Evolutionary conservation across 257 asterid genomes (phyloP), one percentile per base, ranked within the genome.

Genomic region (Primulina huaijiensis): DNA sequence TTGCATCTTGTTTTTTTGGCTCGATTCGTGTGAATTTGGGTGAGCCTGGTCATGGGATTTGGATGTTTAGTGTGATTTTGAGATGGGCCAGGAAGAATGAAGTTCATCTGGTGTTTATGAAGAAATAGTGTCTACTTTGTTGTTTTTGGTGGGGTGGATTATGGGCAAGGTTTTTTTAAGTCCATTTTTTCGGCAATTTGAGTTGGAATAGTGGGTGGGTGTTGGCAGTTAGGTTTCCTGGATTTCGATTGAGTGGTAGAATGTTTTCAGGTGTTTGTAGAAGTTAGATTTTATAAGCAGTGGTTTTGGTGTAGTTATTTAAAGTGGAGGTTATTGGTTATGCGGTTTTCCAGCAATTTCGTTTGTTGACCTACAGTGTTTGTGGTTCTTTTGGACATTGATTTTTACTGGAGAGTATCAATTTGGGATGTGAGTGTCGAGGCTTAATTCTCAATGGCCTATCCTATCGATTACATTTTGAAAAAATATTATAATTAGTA

Each of bases 21-120:
- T 70, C 60, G 57, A 60, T 23, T 72, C 61, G 2, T 29, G 38
- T 43, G 71, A 63, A 38, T 21, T 80, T 60, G 61, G 31, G 21
- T 63, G 23, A 53, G 46, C 17, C 61, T 60, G 46, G 29, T 37
- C 4, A 65, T 53, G 7, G 37, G 31, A 0, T 38, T 52, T 59
- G 2, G 60, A 63, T 65, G 23, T 19, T 68, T 58, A 64, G 65
- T 77, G 68, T 46, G 60, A 34, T 59, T 76, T 79, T 35, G 63
- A 63, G 66, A 64, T 33, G 52, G 25, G 33, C 23, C 50, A 56
- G 33, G 62, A 43, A 2, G 31, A 63, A 23, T n/a, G 6, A 21
- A 19, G 53, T 64, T 60, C 16, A 27, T 66, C 38, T 37, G 20
- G 7, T 46, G 56, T 46, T 34, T 69, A 21, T 60, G 62, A 69